A percentile compares a stretch with the other conserved stretches of the same genome.
These are phyloP conservation scores for Backusella westeae DNA, from an alignment of 192 early-diverging fungal species.

Conservation along the genomic window DNA sequence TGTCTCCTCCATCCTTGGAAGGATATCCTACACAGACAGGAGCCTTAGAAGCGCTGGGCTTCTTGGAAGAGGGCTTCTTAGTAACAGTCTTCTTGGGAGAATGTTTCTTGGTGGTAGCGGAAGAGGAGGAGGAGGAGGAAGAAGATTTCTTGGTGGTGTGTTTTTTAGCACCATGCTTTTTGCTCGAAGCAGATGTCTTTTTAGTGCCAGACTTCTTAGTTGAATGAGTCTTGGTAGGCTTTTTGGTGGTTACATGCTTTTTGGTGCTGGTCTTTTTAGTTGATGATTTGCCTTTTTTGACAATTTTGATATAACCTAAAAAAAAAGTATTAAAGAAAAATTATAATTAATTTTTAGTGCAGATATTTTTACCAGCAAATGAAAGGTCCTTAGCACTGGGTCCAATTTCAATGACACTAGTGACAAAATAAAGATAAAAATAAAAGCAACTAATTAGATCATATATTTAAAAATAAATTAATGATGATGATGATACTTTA, in stretches of 20 bases:
- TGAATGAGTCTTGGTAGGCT: neutral
- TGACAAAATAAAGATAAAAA: neutral
- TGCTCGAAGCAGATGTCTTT: neutral
- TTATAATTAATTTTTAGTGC: slow-evolving; percentile 7
- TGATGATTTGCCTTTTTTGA: neutral
- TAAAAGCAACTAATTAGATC: neutral
- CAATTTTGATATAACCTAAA: slow-evolving; percentile 14
- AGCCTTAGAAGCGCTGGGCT: neutral
- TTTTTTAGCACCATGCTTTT: slow-evolving; percentile 4
- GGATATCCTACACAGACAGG: neutral
- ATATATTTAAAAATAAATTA: neutral
- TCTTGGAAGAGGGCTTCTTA: neutral
- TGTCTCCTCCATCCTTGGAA: neutral
- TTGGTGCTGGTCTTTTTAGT: slow-evolving; percentile 2
- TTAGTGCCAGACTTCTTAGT: neutral
- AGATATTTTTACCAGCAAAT: slow-evolving; percentile 13
- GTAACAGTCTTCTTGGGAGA: neutral
- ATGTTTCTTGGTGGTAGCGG: neutral
- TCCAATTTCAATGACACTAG: slow-evolving; percentile 15
- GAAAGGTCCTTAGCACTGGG: slow-evolving; percentile 9
- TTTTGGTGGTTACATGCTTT: slow-evolving; percentile 5
- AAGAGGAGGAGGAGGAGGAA: too few relatives aligned
- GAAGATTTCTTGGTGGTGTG: neutral
- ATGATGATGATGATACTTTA: neutral
- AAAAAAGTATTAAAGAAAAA: neutral